Conservation (phyloP, 78 protist species). For the Capsaspora owczarzaki region DNA sequence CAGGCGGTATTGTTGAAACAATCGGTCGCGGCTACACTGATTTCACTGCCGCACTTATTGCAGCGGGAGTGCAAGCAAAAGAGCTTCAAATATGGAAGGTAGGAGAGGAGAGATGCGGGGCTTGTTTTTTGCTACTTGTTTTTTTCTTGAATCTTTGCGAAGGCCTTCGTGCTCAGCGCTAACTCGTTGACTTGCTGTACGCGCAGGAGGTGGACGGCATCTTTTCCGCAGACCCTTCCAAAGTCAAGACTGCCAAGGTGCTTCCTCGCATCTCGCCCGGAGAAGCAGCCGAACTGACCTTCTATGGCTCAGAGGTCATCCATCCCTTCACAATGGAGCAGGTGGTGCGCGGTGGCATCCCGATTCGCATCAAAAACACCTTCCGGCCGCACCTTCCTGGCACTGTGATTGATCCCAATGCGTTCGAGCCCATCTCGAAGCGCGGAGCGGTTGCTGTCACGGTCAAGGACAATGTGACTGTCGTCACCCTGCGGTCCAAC, state of each 20-base stretch:
- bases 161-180: too few species aligned
- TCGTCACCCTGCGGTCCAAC: conserved; percentile 5
- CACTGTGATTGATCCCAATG: background rate
- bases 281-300: conserved; percentile 32
- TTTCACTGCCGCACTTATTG: conserved; percentile 30
- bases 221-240: conserved; percentile 29
- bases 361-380: conserved; percentile 34
- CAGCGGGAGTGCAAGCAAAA: conserved; percentile 19
- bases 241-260: conserved; percentile 1
- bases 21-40: conserved; percentile 40
- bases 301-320: conserved; percentile 16
- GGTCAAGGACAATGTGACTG: background rate
- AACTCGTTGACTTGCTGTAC: background rate
- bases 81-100: conserved; percentile 5
- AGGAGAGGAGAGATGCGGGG: background rate
- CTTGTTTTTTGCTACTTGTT: too few species aligned
- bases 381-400: conserved; percentile 2
- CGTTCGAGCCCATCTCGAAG: background rate
- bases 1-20: conserved; percentile 16
- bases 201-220: conserved; percentile 42
- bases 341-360: conserved; percentile 4
- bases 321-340: conserved; percentile 39
- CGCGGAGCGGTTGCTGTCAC: conserved; percentile 18
- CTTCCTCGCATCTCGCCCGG: conserved; percentile 9
- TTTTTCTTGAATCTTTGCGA: too few species aligned